These are phyloP conservation scores for Maudiozyma pseudohumilis DNA, from an alignment of 805 yeast species.

Conservation along the genomic window DNA sequence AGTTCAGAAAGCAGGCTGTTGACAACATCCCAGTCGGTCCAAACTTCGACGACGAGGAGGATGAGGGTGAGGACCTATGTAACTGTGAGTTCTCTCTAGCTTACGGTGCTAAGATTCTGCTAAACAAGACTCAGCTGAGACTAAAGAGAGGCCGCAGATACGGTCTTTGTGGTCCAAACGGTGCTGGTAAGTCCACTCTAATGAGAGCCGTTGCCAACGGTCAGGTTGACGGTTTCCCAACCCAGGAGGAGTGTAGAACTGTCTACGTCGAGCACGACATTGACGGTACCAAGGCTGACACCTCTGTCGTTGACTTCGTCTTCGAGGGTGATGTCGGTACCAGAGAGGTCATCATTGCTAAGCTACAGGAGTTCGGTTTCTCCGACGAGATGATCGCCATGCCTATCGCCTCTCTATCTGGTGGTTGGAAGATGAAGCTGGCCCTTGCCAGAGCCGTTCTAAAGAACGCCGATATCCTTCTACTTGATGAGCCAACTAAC, in stretches of 20 bases:
- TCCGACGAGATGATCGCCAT: conserved; percentile 82
- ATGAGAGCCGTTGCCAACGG: conserved; percentile 97
- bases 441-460: conserved; percentile 99
- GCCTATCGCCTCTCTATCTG: conserved; percentile 96
- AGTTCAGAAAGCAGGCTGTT: conserved; percentile 90
- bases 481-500: conserved; percentile 99
- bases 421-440: conserved; percentile 99
- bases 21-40: conserved; percentile 98
- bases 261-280: conserved; percentile 99
- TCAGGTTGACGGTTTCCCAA: conserved; percentile 99
- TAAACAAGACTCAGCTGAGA: conserved; percentile 98
- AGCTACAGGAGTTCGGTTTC: conserved; percentile 87
- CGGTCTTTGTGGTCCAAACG: conserved; percentile 99
- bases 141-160: conserved; percentile 98
- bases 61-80: conserved; percentile 99
- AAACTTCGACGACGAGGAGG: conserved; percentile 90
- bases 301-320: conserved; percentile 89
- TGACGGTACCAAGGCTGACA: conserved; percentile 96
- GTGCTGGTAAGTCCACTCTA: conserved; percentile 99
- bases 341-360: conserved; percentile 57
- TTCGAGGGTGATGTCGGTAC: conserved; percentile 64
- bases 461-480: conserved; percentile 94
- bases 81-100: conserved; percentile 99
- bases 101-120: conserved; percentile 99
- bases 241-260: conserved; percentile 97